Conservation (phyloP, 2,329 filamentous ascomycete genomes). For the Colletotrichum horii region DNA sequence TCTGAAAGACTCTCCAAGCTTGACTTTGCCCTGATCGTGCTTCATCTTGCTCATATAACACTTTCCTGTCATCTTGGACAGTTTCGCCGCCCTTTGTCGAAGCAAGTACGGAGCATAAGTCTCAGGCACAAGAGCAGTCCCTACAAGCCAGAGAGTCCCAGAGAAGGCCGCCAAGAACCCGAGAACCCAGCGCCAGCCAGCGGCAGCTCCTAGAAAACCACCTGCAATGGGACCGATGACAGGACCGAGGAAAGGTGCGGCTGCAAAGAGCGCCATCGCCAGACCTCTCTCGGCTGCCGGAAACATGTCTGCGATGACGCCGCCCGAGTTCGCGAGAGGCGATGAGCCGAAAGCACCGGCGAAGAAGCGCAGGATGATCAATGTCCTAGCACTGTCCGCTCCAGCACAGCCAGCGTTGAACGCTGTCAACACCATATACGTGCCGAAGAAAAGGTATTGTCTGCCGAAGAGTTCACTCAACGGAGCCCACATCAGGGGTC, state of each 20-base stretch:
- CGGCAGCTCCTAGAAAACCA: slow-evolving; percentile 67
- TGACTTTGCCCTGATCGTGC: slow-evolving; percentile 44
- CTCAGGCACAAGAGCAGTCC: slow-evolving; percentile 52
- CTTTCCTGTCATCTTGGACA: slow-evolving; percentile 25
- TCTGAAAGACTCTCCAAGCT: slow-evolving; percentile 49
- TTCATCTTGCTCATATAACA: slow-evolving; percentile 41
- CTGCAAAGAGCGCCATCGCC: slow-evolving; percentile 68
- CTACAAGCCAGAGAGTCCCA: slow-evolving; percentile 19
- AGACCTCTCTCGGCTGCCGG: slow-evolving; percentile 54
- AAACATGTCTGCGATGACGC: slow-evolving; percentile 68
- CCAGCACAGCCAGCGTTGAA: slow-evolving; percentile 67
- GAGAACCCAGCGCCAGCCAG: slow-evolving; percentile 74
- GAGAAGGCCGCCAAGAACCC: slow-evolving; percentile 68
- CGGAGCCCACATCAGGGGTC: slow-evolving; percentile 69
- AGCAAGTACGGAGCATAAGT: slow-evolving; percentile 32
- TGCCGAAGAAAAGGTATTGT: slow-evolving; percentile 61
- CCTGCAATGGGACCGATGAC: slow-evolving; percentile 68
- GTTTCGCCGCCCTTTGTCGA: slow-evolving; percentile 22
- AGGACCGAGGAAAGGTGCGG: slow-evolving; percentile 70
- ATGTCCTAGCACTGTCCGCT: slow-evolving; percentile 58
- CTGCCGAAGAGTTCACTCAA: slow-evolving; percentile 67
- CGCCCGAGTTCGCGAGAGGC: slow-evolving; percentile 66
- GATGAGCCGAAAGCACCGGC: slow-evolving; percentile 66
- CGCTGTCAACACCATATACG: slow-evolving; percentile 59
- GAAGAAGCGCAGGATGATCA: slow-evolving; percentile 71